These are phyloP conservation scores for Exophiala bonariae DNA, from an alignment of 2,329 filamentous ascomycete genomes.

Conservation along the genomic window DNA sequence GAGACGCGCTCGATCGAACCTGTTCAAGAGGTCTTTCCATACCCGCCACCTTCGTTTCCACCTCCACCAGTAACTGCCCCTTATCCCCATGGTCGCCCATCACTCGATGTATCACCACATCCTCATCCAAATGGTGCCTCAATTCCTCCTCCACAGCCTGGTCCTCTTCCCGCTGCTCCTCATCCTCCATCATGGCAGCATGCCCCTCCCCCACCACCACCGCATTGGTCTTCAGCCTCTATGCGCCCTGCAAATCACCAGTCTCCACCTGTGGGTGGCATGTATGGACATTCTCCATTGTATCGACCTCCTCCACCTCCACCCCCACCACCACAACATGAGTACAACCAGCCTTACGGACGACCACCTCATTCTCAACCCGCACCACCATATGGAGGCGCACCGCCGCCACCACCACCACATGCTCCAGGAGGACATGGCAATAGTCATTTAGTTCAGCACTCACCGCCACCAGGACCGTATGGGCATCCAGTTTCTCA, in stretches of 20 bases:
- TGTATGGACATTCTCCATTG: constrained; percentile 31
- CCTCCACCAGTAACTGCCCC: constrained; percentile 44
- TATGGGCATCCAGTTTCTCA: constrained; percentile 16
- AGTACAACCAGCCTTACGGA: constrained; percentile 14
- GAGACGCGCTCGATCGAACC: constrained; percentile 35
- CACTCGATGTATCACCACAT: constrained; percentile 13
- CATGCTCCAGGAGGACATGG: constrained; percentile 5
- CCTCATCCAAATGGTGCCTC: constrained; percentile 14
- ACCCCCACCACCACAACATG: too few relatives aligned
- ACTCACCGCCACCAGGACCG: constrained; percentile 19
- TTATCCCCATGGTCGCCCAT: constrained; percentile 13
- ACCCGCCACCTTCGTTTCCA: constrained; percentile 37
- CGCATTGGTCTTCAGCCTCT: constrained; percentile 34
- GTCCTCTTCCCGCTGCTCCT: constrained; percentile 10
- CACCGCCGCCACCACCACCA: constrained; percentile 14
- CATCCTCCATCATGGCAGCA: constrained; percentile 23
- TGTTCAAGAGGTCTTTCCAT: constrained; percentile 14
- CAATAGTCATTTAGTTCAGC: constrained; percentile 12
- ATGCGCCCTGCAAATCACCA: constrained; percentile 52
- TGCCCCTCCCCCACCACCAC: constrained; percentile 22
- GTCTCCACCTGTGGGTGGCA: constrained; percentile 29
- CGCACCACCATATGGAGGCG: constrained; percentile 4
- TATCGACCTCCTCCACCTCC: constrained; percentile 13
- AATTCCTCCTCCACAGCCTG: constrained; percentile 17
- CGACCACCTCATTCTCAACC: constrained; percentile 16